A percentile compares a stretch with the other conserved stretches of the same genome.
These are phyloP conservation scores for Aspergillus heteromorphus DNA, from an alignment of 495 filamentous ascomycete species.

Conservation along the genomic window DNA sequence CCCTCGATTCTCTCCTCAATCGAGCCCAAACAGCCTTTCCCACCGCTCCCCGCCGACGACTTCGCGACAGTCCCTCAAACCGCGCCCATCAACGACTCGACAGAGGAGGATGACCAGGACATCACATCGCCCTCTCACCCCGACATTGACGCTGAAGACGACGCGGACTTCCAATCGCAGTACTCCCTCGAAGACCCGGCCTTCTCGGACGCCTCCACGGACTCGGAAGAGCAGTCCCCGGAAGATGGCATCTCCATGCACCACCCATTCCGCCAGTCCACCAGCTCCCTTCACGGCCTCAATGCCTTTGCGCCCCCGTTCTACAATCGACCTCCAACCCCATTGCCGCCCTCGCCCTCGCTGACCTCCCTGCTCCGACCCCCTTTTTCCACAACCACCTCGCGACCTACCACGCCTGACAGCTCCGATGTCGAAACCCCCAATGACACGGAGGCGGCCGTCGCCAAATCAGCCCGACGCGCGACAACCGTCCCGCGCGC, in stretches of 20 bases:
- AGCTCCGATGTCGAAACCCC: conserved; percentile 76
- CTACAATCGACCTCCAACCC: conserved; percentile 83
- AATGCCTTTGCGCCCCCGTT: conserved; percentile 78
- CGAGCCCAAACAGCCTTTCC: conserved; percentile 38
- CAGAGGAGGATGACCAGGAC: conserved; percentile 25
- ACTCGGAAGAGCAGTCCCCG: conserved; percentile 32
- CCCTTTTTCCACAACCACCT: conserved; percentile 62
- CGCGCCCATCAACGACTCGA: conserved; percentile 21
- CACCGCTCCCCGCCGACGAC: conserved; percentile 30
- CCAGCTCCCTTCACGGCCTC: conserved; percentile 38
- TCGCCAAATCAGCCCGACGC: conserved; percentile 56
- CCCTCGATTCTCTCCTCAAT: conserved; percentile 11
- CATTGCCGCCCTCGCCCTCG: conserved; percentile 87
- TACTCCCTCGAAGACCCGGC: conserved; percentile 38
- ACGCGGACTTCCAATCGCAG: conserved; percentile 45
- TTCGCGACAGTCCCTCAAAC: conserved; percentile 17
- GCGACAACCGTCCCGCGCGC: conserved; percentile 78
- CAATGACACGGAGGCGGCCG: conserved; percentile 56
- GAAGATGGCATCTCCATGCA: conserved; percentile 31
- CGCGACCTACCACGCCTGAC: conserved; percentile 86
- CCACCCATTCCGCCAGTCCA: conserved; percentile 39
- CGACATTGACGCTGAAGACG: conserved; percentile 34
- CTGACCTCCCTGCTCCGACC: conserved; percentile 91
- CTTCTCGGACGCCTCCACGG: conserved; percentile 34
- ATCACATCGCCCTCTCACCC: conserved; percentile 26